Evolutionary conservation across 2,329 filamentous ascomycete species (phyloP).

Genomic region (Ophiosphaerella korrae): DNA sequence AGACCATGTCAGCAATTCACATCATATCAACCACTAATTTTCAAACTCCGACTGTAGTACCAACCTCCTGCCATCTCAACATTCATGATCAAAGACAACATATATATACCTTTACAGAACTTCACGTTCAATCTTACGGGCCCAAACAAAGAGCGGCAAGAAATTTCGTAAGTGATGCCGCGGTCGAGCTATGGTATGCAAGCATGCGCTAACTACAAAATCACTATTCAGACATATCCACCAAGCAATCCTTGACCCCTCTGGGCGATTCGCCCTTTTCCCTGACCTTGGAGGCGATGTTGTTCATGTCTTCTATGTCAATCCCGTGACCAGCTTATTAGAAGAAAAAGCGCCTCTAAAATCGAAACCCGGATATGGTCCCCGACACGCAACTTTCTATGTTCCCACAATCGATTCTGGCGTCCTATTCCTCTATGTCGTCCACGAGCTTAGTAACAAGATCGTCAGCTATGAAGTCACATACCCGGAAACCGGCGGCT

Average conservation of each 20-base stretch:
- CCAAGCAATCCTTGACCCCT: conserved; percentile 68
- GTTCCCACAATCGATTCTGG: conserved; percentile 10
- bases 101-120: conserved; percentile 40
- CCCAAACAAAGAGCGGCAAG: conserved; percentile 36
- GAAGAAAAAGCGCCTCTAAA: conserved; percentile 53
- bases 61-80: conserved; percentile 45
- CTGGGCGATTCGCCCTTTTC: conserved; percentile 63
- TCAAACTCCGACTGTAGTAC: conserved; percentile 34
- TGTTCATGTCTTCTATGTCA: conserved; percentile 63
- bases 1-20: neutral
- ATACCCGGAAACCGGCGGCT: conserved; percentile 51
- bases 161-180: neutral
- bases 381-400: conserved; percentile 68
- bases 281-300: conserved; percentile 68
- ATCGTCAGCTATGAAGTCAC: conserved; percentile 62
- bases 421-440: conserved; percentile 60
- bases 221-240: conserved; percentile 58
- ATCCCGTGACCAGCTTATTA: conserved; percentile 50
- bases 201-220: neutral
- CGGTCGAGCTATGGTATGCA: no score
- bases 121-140: conserved; percentile 47
- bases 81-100: conserved; percentile 26
- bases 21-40: no score
- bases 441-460: conserved; percentile 65
- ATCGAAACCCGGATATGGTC: conserved; percentile 62